Conservation (phyloP, 352 stramenopile species). For the Phytophthora colocasiae region DNA sequence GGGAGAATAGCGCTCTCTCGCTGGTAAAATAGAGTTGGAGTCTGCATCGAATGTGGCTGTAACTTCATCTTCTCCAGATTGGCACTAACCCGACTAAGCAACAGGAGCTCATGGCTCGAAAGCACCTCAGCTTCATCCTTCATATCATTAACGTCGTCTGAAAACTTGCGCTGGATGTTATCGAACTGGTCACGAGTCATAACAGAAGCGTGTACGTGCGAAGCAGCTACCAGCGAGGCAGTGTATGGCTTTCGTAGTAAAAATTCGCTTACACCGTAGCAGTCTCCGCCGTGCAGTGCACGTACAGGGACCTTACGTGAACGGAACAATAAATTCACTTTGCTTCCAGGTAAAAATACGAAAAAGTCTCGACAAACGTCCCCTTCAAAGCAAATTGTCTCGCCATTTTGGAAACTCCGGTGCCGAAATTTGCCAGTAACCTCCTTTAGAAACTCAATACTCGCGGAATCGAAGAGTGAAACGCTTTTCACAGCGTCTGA, state of each 20-base stretch:
- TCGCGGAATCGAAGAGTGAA: constrained; percentile 63
- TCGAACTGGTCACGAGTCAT: constrained; percentile 77
- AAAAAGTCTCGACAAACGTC: constrained; percentile 73
- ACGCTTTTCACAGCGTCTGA: constrained; percentile 63
- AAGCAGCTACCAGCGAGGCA: constrained; percentile 48
- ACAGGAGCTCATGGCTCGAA: constrained; percentile 43
- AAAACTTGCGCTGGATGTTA: constrained; percentile 61
- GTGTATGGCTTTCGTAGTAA: constrained; percentile 56
- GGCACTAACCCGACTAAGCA: constrained; percentile 36
- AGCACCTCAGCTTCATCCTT: constrained; percentile 43
- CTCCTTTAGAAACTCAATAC: constrained; percentile 52
- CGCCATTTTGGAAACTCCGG: constrained; percentile 65
- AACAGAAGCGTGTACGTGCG: constrained; percentile 55
- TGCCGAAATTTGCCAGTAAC: constrained; percentile 74
- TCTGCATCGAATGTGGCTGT: constrained; percentile 56
- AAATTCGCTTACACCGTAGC: constrained; percentile 69
- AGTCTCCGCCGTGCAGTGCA: constrained; percentile 54
- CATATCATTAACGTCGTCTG: constrained; percentile 57
- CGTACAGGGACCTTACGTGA: constrained; percentile 35
- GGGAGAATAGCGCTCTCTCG: constrained; percentile 40
- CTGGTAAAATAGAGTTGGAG: constrained; percentile 64
- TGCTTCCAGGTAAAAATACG: constrained; percentile 56
- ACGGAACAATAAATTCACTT: constrained; percentile 62
- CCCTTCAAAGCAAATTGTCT: constrained; percentile 61
- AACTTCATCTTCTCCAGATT: constrained; percentile 66